These are phyloP conservation scores for Phytophthora meadii DNA, from an alignment of 352 stramenopile genomes.

Conservation along the genomic window DNA sequence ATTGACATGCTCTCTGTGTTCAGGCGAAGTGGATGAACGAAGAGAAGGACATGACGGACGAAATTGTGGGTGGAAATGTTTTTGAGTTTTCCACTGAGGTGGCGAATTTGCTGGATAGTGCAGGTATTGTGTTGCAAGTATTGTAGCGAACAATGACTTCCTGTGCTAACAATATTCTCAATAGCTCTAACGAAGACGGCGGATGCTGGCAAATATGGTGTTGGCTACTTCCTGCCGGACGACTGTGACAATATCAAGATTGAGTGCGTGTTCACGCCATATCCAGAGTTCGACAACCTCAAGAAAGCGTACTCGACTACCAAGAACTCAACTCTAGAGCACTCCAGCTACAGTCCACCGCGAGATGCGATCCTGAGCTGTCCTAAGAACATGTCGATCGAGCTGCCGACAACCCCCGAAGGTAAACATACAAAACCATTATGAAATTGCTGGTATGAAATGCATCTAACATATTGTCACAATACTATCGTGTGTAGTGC, in stretches of 20 bases:
- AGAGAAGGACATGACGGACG: constrained; percentile 41
- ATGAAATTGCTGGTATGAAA: no score
- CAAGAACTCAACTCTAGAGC: constrained; percentile 52
- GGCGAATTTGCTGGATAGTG: constrained; percentile 51
- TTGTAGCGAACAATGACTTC: no score
- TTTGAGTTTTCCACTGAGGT: constrained; percentile 81
- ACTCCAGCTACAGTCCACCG: constrained; percentile 43
- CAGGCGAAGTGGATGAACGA: constrained; percentile 81
- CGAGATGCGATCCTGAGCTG: constrained; percentile 48
- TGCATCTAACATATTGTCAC: no score
- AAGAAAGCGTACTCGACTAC: constrained; percentile 79
- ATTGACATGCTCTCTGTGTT: constrained; percentile 30
- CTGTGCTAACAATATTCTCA: neutral
- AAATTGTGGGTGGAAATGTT: constrained; percentile 76
- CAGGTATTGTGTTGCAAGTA: constrained; percentile 15
- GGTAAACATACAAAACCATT: constrained; percentile 13
- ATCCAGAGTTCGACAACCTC: constrained; percentile 78
- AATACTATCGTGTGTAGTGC: neutral
- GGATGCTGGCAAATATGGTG: constrained; percentile 72
- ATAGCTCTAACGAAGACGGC: constrained; percentile 48
- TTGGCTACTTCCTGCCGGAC: constrained; percentile 77
- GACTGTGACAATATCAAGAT: constrained; percentile 69
- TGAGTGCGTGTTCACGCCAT: constrained; percentile 65
- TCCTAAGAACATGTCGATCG: constrained; percentile 41
- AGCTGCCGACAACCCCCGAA: constrained; percentile 30